Percentiles rank a stretch among this genome's conserved stretches.
These are phyloP conservation scores for Solanum pimpinellifolium DNA, from an alignment of 257 asterid genomes.

Conservation along the genomic window DNA sequence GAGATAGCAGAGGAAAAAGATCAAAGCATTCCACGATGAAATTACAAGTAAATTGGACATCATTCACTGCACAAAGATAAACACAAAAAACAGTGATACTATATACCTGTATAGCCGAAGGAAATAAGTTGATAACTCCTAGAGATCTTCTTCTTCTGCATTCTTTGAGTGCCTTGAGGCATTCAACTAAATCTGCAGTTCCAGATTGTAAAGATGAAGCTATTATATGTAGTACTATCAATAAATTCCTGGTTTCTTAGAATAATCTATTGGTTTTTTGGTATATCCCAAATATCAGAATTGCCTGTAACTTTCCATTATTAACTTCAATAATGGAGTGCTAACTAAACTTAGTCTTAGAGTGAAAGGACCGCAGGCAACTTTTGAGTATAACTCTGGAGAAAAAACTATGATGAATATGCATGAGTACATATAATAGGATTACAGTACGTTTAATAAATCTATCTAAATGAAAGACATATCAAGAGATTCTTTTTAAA, in stretches of 20 bases:
- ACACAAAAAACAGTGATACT: not conserved
- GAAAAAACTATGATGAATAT: not conserved
- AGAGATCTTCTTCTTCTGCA: not conserved
- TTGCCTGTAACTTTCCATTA: not conserved
- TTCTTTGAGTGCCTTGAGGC: not conserved
- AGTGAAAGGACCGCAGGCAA: not conserved
- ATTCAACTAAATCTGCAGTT: not conserved
- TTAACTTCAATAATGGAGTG: not conserved
- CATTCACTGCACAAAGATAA: not conserved
- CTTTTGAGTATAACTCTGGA: not conserved
- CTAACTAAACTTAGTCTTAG: not conserved
- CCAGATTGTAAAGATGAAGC: not conserved
- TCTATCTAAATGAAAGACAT: not conserved
- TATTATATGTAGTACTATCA: not conserved
- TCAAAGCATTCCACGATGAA: not conserved
- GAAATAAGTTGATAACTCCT: not conserved
- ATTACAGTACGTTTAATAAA: not conserved
- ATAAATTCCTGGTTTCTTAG: not conserved
- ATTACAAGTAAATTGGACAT: not conserved
- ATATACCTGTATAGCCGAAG: not conserved
- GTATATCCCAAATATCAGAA: not conserved
- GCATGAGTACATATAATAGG: not conserved
- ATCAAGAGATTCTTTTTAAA: not conserved
- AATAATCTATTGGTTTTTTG: not conserved
- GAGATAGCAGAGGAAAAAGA: not conserved